Evolutionary conservation across 768 basidiomycete genomes (phyloP).

Genomic region (Gloeostereum incarnatum): DNA sequence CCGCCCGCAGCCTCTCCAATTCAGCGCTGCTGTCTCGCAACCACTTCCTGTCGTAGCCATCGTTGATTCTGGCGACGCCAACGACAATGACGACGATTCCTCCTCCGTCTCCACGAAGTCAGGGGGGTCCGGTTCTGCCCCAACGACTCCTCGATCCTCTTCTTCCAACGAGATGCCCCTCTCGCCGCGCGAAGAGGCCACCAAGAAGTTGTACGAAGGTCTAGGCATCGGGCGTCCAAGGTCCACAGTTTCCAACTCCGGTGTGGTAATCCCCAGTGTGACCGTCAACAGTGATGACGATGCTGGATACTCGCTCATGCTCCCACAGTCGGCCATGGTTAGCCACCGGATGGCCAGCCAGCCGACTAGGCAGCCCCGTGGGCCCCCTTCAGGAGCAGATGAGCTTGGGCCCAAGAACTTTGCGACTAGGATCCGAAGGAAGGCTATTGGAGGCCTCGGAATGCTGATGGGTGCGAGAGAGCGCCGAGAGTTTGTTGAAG

Average conservation of each 20-base stretch:
- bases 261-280: constrained; percentile 12
- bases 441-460: constrained; percentile 76
- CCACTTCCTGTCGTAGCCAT: constrained; percentile 47
- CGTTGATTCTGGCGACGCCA: constrained; percentile 40
- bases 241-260: constrained; percentile 29
- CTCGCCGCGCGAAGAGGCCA: constrained; percentile 79
- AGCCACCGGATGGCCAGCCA: constrained; percentile 58
- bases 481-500: constrained; percentile 67
- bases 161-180: constrained; percentile 55
- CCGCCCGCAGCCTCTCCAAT: constrained; percentile 64
- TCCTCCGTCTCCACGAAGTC: constrained; percentile 51
- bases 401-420: constrained; percentile 87
- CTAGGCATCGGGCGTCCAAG: constrained; percentile 73
- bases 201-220: constrained; percentile 84
- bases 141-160: constrained; percentile 67
- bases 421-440: constrained; percentile 75
- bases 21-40: constrained; percentile 41
- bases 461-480: constrained; percentile 76
- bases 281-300: constrained; percentile 23
- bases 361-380: constrained; percentile 78
- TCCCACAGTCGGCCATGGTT: constrained; percentile 24
- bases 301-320: constrained; percentile 16
- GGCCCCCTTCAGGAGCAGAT: constrained; percentile 80
- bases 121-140: constrained; percentile 46
- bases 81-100: constrained; percentile 49